Evolutionary conservation across 345 rosid species (phyloP).

Genomic region (Linum usitatissimum): DNA sequence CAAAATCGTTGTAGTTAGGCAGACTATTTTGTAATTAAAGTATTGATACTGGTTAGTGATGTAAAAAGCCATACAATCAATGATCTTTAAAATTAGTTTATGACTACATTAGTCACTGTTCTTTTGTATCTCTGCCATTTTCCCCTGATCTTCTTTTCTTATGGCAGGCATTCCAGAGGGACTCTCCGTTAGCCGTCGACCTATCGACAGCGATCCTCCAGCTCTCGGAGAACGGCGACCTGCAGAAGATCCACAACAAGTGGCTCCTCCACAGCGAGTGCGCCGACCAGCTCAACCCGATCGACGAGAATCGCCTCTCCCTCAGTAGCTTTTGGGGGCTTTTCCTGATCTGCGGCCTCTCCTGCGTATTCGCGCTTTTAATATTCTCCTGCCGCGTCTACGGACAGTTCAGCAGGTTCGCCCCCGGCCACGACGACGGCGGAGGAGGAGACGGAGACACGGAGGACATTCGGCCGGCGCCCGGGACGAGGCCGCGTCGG

Average conservation of each 20-base stretch:
- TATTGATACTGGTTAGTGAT: no score
- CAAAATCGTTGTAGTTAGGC: no score
- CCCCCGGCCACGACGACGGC: conserved; percentile 17
- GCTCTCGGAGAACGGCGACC: conserved; percentile 79
- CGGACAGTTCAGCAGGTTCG: conserved; percentile 48
- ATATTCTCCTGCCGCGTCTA: conserved; percentile 44
- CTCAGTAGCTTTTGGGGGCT: conserved; percentile 82
- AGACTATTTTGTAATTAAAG: no score
- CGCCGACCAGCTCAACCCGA: conserved; percentile 23
- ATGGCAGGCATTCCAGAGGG: conserved; percentile 81
- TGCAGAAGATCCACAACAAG: conserved; percentile 62
- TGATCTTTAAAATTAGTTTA: no score
- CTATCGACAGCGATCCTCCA: conserved; percentile 78
- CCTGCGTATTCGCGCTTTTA: conserved; percentile 45
- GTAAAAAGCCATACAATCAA: no score
- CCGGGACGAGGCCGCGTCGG: conserved; percentile 22
- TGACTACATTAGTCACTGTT: no score
- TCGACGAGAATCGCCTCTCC: conserved; percentile 39
- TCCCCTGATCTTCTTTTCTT: conserved; percentile 4
- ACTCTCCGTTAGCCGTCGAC: conserved; percentile 85
- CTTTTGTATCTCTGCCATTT: no score
- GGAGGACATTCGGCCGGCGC: conserved; percentile 38
- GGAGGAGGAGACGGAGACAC: conserved; percentile 18
- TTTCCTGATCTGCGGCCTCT: conserved; percentile 62
- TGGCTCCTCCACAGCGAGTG: conserved; percentile 52